Evolutionary conservation across 306 rosid genomes (phyloP).

Genomic region (Senna siamea): DNA sequence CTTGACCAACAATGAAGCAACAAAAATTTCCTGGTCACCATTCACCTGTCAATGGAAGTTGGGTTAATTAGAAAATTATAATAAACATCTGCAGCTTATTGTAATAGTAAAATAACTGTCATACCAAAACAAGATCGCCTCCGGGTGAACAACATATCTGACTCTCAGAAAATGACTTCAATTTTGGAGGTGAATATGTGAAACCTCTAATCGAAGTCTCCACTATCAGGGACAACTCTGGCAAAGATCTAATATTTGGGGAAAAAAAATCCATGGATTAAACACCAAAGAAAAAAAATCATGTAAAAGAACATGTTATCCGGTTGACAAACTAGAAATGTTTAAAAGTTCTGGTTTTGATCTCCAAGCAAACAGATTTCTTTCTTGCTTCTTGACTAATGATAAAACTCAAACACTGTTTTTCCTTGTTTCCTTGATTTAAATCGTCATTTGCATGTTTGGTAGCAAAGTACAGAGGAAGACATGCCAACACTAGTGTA

Average conservation of each 20-base stretch:
- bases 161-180: conserved; percentile 52
- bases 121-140: conserved; percentile 85
- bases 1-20: conserved; percentile 60
- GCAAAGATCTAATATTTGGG: conserved; percentile 70
- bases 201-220: conserved; percentile 79
- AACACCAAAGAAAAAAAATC: background rate
- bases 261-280: conserved; percentile 12
- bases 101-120: conserved; percentile 25
- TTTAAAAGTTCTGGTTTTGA: conserved; percentile 20
- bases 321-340: conserved; percentile 21
- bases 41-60: conserved; percentile 60
- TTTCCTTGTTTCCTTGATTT: no score
- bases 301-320: background rate
- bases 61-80: conserved; percentile 22
- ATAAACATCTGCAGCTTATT: conserved; percentile 11
- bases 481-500: background rate
- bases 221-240: conserved; percentile 63
- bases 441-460: no score
- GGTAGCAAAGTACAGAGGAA: background rate
- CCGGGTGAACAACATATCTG: conserved; percentile 67
- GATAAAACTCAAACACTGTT: no score
- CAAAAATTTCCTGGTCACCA: conserved; percentile 72
- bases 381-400: background rate
- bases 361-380: conserved; percentile 3
- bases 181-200: conserved; percentile 59